Evolutionary conservation across 225 moss, liverwort and hornwort species (phyloP), one percentile per base, ranked within the genome.

Genomic region (Physcomitrellopsis africana): DNA sequence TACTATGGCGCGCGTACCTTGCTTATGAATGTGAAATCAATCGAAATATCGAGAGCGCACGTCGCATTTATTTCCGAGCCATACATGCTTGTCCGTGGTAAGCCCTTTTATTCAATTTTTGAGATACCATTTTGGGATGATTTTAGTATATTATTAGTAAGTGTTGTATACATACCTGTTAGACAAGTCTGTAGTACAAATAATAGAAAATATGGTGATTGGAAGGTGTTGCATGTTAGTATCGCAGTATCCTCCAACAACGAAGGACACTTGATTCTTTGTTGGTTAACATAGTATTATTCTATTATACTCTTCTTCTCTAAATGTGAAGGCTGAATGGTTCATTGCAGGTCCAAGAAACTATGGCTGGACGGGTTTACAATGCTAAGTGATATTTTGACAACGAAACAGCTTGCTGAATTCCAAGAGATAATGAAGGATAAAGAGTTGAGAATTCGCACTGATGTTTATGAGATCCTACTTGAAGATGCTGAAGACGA

Each of bases 21-120:
- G 93, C 95, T 41, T 93, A 95, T 80, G 97, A 99, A 66, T 84
- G 76, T 72, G 70, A 89, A 43, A 81, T 95, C 29, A 82, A 91
- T 69, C 82, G 59, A 32, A 89, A 91, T 76, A 54, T 79, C 3
- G 95, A 95, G 70, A 91, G 86, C 70, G 89, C 95, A 41, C 93
- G 97, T 49, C 91, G 97, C 47, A 83, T 99, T 70, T 99, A 93
- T 85, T 95, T 95, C 65, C 97, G 97, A 87, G 95, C 97, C 57
- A 99, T 99, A 81, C 97, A 99, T 81, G 97, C 97, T 19, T 99
- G 97, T 76, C 97, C 97, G 54, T 99, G 97, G 97, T 93, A 81
- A 1, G 18, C 1, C 27, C n/a, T 82, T 73, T 63, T 44, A 73
- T 52, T 37, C 53, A 37, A 37, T 6, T 61, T 32, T 67, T 47